phyloP scores from a whole-genome alignment of 164 flowering plant species.

The Akebia trifoliata region DNA sequence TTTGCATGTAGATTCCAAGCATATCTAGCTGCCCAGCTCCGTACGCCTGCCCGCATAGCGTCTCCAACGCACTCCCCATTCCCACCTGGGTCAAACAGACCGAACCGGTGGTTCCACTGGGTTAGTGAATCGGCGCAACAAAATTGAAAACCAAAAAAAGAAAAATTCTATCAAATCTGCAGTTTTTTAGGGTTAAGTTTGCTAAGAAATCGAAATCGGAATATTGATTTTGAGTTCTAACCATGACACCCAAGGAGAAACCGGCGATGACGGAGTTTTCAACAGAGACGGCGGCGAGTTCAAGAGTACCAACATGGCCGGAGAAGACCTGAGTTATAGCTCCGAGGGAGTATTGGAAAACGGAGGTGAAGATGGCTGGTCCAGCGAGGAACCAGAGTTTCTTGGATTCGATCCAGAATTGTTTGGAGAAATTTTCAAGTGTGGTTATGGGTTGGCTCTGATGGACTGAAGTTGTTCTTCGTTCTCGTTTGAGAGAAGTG shows the following conservation, averaged over 20 bases:
- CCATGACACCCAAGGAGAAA: slow-evolving; percentile 26
- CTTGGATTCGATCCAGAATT: slow-evolving; percentile 18
- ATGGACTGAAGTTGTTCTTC: too few species aligned
- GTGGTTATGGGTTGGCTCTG: too few species aligned
- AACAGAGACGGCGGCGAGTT: slow-evolving; percentile 32
- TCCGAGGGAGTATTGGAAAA: slow-evolving; percentile 41
- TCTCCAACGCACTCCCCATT: slow-evolving; percentile 35
- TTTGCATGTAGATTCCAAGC: slow-evolving; percentile 34
- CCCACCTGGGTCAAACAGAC: slow-evolving; percentile 16
- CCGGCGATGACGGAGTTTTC: slow-evolving; percentile 33
- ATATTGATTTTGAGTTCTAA: neutral
- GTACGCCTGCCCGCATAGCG: slow-evolving; percentile 36
- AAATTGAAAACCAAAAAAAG: neutral
- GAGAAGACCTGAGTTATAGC: slow-evolving; percentile 34
- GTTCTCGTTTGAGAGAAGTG: too few species aligned
- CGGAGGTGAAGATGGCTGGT: slow-evolving; percentile 37
- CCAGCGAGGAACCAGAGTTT: slow-evolving; percentile 37
- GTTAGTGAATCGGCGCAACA: neutral
- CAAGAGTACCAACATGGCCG: slow-evolving; percentile 32
- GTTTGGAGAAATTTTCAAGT: slow-evolving; percentile 4
- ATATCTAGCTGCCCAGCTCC: slow-evolving; percentile 29
- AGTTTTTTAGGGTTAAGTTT: neutral
- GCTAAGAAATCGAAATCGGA: neutral
- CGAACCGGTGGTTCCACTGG: neutral
- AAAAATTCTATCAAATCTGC: neutral